phyloP scores from a whole-genome alignment of 352 stramenopile species.

The Phytophthora pini region DNA sequence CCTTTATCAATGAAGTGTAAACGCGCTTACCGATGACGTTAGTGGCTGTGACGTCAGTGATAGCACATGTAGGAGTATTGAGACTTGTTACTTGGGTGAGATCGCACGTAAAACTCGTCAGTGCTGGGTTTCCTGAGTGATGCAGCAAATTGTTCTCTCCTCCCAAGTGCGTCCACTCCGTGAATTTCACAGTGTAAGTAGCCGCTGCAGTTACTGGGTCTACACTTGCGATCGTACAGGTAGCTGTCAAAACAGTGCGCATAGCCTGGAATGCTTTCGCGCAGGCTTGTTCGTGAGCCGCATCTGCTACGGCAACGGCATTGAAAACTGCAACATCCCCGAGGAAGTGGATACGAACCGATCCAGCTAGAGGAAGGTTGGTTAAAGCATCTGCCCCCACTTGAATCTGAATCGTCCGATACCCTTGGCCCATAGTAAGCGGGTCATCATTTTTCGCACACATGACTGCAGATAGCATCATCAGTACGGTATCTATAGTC shows the following conservation, averaged over 20 bases:
- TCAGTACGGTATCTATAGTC: neutral
- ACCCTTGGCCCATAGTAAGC: slow-evolving; percentile 72
- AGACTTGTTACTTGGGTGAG: slow-evolving; percentile 52
- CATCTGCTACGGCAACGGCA: slow-evolving; percentile 44
- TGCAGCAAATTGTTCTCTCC: slow-evolving; percentile 86
- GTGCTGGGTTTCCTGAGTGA: slow-evolving; percentile 77
- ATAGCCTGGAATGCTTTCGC: slow-evolving; percentile 50
- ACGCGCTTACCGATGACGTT: slow-evolving; percentile 59
- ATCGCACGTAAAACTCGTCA: slow-evolving; percentile 83
- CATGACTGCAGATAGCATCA: slow-evolving; percentile 49
- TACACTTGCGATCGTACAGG: slow-evolving; percentile 42
- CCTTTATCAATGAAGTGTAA: neutral
- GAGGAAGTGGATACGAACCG: slow-evolving; percentile 56
- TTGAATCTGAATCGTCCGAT: slow-evolving; percentile 65
- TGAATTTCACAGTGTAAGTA: slow-evolving; percentile 76
- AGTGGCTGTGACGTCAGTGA: slow-evolving; percentile 61
- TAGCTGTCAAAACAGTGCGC: slow-evolving; percentile 45
- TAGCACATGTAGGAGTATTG: slow-evolving; percentile 62
- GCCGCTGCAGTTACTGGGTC: slow-evolving; percentile 52
- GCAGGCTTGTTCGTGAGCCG: slow-evolving; percentile 40
- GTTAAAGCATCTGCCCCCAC: slow-evolving; percentile 35
- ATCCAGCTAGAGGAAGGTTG: slow-evolving; percentile 37
- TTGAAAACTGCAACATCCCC: slow-evolving; percentile 52
- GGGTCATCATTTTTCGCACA: slow-evolving; percentile 90
- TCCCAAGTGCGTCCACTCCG: slow-evolving; percentile 58